Conservation (phyloP, 192 early-diverging fungal species). For the Podila horticola region DNA sequence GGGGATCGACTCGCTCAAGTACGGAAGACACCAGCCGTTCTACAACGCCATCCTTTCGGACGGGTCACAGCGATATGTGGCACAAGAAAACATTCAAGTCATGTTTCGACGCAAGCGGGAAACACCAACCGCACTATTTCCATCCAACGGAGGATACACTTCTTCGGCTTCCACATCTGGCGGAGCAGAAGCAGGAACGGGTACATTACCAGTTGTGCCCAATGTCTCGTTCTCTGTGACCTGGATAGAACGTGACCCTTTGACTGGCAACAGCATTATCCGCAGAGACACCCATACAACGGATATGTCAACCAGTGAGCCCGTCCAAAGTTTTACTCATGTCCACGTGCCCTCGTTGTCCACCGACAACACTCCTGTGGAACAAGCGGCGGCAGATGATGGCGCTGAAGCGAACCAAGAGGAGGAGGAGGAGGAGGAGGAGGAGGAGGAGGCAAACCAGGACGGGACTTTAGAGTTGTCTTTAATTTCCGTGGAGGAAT, state of each 20-base stretch:
- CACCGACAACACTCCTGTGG: too few relatives aligned
- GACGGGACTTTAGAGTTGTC: too few relatives aligned
- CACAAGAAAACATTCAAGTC: conserved; percentile 49
- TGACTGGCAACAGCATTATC: not conserved
- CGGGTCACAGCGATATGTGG: conserved; percentile 42
- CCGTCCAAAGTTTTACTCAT: not conserved
- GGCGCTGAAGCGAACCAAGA: too few relatives aligned
- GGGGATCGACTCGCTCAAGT: conserved; percentile 21
- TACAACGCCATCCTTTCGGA: conserved; percentile 39
- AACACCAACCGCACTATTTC: not conserved
- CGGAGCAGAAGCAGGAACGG: not conserved
- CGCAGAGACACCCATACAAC: not conserved
- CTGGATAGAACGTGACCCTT: not conserved
- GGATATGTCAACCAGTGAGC: not conserved
- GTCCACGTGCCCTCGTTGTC: not conserved
- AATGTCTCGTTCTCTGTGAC: conserved; percentile 1
- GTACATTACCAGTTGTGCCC: not conserved
- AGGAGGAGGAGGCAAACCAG: too few relatives aligned
- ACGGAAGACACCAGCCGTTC: conserved; percentile 49
- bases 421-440: too few relatives aligned
- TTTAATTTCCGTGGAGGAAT: too few relatives aligned
- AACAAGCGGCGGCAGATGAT: too few relatives aligned
- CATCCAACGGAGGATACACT: not conserved
- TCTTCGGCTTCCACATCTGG: not conserved
- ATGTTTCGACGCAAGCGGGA: conserved; percentile 22